Percentiles rank a stretch among this genome's conserved stretches.
These are phyloP conservation scores for Actinomortierella wolfii DNA, from an alignment of 371 early-diverging fungal species.

Conservation along the genomic window DNA sequence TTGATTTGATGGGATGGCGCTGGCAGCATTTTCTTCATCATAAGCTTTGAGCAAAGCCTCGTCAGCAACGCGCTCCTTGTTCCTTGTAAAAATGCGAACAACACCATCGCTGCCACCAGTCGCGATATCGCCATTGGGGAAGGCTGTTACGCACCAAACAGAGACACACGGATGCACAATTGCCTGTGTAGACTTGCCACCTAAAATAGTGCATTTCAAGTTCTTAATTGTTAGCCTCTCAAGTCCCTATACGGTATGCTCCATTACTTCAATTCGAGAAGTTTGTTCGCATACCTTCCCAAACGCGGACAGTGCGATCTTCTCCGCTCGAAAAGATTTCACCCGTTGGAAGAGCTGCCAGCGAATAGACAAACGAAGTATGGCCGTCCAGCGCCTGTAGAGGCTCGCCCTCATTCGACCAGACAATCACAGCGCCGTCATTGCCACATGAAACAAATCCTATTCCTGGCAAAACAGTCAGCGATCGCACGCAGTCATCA, in stretches of 20 bases:
- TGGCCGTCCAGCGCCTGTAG: constrained; percentile 86
- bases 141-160: constrained; percentile 85
- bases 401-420: constrained; percentile 78
- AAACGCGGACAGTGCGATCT: constrained; percentile 89
- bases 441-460: constrained; percentile 90
- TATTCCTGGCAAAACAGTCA: constrained; percentile 64
- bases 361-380: constrained; percentile 91
- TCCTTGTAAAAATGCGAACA: constrained; percentile 82
- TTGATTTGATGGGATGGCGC: constrained; percentile 81
- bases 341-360: constrained; percentile 71
- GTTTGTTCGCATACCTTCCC: constrained; percentile 67
- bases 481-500: constrained; percentile 87
- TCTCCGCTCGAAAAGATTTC: constrained; percentile 92
- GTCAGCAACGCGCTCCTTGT: constrained; percentile 64
- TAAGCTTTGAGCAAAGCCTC: constrained; percentile 62
- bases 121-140: constrained; percentile 88
- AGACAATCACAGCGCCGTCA: constrained; percentile 87
- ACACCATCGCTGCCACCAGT: constrained; percentile 86
- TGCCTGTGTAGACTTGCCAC: constrained; percentile 73
- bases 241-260: too few relatives aligned
- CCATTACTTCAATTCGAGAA: too few relatives aligned
- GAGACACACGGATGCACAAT: constrained; percentile 88
- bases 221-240: not conserved
- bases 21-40: constrained; percentile 75
- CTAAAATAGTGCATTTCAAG: constrained; percentile 39